These are phyloP conservation scores for Tuctoria greenei DNA, from an alignment of 176 grass and related monocot species.

Conservation along the genomic window DNA sequence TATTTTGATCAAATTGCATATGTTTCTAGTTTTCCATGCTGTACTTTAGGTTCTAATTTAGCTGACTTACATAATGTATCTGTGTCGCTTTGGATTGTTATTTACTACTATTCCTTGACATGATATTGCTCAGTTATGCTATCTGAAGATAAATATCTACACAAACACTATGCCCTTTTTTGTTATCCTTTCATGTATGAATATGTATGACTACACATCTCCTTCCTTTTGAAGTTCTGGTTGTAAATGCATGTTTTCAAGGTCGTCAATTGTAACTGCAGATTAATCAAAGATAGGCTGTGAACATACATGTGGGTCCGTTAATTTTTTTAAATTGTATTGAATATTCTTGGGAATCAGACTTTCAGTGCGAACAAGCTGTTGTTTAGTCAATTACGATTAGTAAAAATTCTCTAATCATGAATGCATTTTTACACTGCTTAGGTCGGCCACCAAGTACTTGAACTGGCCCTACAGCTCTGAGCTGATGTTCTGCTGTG, in stretches of 20 bases:
- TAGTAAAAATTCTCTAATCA: background rate
- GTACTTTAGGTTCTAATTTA: slow-evolving; percentile 3
- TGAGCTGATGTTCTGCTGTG: background rate
- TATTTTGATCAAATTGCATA: slow-evolving; percentile 6
- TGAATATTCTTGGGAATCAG: background rate
- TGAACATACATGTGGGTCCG: background rate
- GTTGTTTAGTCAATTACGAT: background rate
- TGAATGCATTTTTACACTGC: background rate
- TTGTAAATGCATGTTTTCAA: slow-evolving; percentile 20
- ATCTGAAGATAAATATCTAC: slow-evolving; percentile 25
- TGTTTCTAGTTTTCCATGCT: slow-evolving; percentile 15
- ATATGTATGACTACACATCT: background rate
- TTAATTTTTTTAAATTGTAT: background rate
- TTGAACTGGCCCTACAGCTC: background rate
- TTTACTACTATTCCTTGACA: slow-evolving; percentile 19
- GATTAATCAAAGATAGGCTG: slow-evolving; percentile 6
- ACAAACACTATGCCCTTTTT: background rate
- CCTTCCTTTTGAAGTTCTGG: slow-evolving; percentile 6
- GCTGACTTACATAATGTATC: background rate
- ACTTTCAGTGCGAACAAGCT: background rate
- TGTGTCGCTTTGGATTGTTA: slow-evolving; percentile 32
- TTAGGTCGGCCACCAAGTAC: background rate
- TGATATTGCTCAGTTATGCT: background rate
- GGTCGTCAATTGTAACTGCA: background rate
- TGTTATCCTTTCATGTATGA: background rate